These are phyloP conservation scores for Parafenestella ontariensis DNA, from an alignment of 2,329 filamentous ascomycete genomes.

Conservation along the genomic window DNA sequence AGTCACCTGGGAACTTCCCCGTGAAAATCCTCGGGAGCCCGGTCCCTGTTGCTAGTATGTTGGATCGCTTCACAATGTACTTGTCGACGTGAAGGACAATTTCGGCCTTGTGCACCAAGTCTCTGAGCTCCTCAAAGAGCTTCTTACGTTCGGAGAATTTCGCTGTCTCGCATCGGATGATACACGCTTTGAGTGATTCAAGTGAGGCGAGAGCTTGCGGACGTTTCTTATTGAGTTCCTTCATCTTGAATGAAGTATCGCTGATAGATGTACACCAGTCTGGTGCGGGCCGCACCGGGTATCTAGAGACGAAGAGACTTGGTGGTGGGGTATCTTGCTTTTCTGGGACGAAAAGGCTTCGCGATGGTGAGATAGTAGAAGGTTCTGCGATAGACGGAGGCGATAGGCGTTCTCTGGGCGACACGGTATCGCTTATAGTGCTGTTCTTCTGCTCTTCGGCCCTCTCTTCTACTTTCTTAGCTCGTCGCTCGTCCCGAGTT, in stretches of 20 bases:
- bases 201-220: constrained; percentile 22
- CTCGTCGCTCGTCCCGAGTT: too few relatives aligned
- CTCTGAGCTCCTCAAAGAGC: constrained; percentile 43
- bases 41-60: constrained; percentile 43
- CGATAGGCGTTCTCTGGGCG: too few relatives aligned
- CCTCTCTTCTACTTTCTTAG: too few relatives aligned
- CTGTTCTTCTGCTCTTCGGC: not conserved
- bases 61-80: constrained; percentile 40
- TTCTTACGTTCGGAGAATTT: constrained; percentile 5
- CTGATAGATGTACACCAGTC: constrained; percentile 24
- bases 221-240: constrained; percentile 16
- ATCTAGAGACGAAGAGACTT: not conserved
- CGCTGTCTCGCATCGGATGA: constrained; percentile 24
- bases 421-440: too few relatives aligned
- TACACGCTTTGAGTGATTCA: constrained; percentile 32
- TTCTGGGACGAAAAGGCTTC: not conserved
- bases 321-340: not conserved
- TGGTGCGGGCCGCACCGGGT: not conserved
- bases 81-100: constrained; percentile 43
- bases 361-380: not conserved
- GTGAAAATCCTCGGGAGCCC: constrained; percentile 54
- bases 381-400: constrained; percentile 3
- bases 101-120: constrained; percentile 49
- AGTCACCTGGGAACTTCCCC: constrained; percentile 53
- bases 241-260: not conserved